Percentiles rank a stretch among this genome's conserved stretches.
phyloP scores from a whole-genome alignment of 331 rosid genomes.

The Quercus tomentella region DNA sequence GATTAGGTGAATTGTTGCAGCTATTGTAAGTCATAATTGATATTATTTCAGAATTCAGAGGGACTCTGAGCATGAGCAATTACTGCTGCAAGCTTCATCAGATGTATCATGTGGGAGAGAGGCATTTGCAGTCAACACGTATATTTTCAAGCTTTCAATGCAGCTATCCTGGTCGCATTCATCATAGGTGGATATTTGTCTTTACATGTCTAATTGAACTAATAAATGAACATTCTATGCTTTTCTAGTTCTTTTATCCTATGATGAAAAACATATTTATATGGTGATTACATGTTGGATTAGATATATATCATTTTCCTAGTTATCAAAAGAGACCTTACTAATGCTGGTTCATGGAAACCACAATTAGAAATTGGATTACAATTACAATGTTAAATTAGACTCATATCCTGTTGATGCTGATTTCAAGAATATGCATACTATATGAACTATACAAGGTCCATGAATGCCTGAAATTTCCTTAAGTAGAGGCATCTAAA shows the following conservation, averaged over 20 bases:
- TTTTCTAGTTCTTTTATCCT: background rate
- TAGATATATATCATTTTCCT: background rate
- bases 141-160: background rate
- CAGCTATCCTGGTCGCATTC: background rate
- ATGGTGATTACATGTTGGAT: background rate
- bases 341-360: background rate
- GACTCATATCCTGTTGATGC: background rate
- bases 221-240: background rate
- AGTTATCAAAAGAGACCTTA: background rate
- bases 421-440: background rate
- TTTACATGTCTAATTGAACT: background rate
- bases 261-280: background rate
- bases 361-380: background rate
- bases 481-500: background rate
- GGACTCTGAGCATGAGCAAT: background rate
- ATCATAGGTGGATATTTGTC: background rate
- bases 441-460: background rate
- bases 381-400: background rate
- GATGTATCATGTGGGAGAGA: background rate
- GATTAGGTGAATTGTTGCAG: background rate
- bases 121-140: background rate
- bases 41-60: background rate
- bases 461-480: background rate
- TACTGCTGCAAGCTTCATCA: background rate
- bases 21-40: background rate